A percentile compares a stretch with the other conserved stretches of the same genome.
Evolutionary conservation across 768 basidiomycete genomes (phyloP).

Genomic region (Hypholoma fasciculare): DNA sequence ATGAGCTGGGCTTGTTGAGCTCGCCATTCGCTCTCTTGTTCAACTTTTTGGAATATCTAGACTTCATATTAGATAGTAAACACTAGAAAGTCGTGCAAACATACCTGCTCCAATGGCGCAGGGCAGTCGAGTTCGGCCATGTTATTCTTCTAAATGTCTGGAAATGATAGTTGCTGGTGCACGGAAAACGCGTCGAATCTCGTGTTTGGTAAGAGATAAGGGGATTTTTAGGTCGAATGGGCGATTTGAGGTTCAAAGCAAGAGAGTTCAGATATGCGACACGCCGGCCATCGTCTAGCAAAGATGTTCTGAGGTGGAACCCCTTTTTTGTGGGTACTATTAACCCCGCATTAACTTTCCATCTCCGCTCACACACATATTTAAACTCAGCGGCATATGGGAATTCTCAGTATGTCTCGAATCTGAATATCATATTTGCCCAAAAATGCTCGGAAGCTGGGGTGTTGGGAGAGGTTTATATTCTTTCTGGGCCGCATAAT

Average conservation of each 20-base stretch:
- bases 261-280: not conserved
- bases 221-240: not conserved
- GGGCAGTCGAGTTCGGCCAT: conserved; percentile 21
- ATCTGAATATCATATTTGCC: not conserved
- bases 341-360: conserved; percentile 4
- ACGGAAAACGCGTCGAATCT: not conserved
- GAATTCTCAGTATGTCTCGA: not conserved
- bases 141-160: not conserved
- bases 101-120: conserved; percentile 33
- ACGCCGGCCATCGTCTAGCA: not conserved
- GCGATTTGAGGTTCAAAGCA: not conserved
- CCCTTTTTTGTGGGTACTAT: conserved; percentile 5
- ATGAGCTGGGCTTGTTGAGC: conserved; percentile 36
- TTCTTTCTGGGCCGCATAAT: too few relatives aligned
- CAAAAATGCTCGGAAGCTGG: not conserved
- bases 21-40: conserved; percentile 54
- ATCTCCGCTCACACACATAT: not conserved
- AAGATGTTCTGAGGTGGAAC: not conserved
- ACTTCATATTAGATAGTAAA: not conserved
- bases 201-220: not conserved
- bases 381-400: not conserved
- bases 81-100: not conserved
- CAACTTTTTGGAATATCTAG: conserved; percentile 61
- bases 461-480: not conserved
- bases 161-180: not conserved